Conservation (phyloP, 2,329 filamentous ascomycete species). For the Trichophyton schoenleinii region DNA sequence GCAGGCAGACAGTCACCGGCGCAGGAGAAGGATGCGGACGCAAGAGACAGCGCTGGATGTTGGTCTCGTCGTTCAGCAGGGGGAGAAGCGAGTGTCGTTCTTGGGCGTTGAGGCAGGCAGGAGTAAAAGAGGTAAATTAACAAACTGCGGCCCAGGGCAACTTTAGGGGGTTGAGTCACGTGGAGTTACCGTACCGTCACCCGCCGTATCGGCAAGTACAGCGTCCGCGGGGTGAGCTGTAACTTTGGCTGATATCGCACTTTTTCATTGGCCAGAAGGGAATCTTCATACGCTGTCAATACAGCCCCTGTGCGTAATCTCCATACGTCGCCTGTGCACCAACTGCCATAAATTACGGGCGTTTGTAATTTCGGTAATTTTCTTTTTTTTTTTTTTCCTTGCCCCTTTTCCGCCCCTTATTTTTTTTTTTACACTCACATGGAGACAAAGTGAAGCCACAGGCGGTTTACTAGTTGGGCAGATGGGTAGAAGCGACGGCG, state of each 20-base stretch:
- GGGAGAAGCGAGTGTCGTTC: not conserved
- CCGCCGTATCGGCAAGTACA: not conserved
- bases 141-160: not conserved
- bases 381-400: not conserved
- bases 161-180: not conserved
- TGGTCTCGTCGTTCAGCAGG: not conserved
- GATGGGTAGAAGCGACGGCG: not conserved
- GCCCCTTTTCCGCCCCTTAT: not conserved
- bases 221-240: not conserved
- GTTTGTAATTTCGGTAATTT: not conserved
- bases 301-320: not conserved
- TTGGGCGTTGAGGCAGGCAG: not conserved
- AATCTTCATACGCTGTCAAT: not conserved
- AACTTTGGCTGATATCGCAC: not conserved
- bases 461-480: not conserved
- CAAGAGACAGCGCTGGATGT: not conserved
- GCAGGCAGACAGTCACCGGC: not conserved
- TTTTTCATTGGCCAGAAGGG: not conserved
- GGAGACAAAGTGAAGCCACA: not conserved
- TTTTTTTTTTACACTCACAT: not conserved
- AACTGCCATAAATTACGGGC: not conserved
- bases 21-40: not conserved
- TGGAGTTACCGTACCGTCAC: not conserved
- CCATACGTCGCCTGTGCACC: not conserved
- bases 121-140: not conserved